Base-by-base conservation (phyloP, 2,329 filamentous ascomycete species). In the Corynespora cassiicola region DNA sequence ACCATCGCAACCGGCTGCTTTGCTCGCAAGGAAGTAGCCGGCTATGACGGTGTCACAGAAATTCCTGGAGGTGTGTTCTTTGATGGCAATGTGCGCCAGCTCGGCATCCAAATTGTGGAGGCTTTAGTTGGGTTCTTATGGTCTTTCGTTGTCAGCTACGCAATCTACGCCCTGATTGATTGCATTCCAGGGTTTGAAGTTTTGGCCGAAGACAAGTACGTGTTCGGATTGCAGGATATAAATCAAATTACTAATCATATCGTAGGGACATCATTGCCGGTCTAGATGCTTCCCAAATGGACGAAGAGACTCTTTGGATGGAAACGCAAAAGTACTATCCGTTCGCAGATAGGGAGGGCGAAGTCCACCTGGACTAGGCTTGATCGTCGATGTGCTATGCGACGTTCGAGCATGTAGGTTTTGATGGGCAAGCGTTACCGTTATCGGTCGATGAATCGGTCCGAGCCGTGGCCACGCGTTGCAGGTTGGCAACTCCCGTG, bases 181-280 rank as follows among this genome's bases (percentile, higher is more conserved):
- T 79, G 74, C 46, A 58, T 80, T 5, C 76, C 76, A 11, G 76
- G 75, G 1, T 65, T 77, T 8, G 75, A 80, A 47, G 75, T 79
- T 5, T 50, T 80, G 48, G 76, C 75, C 5, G 66, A 67, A 14
- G 76, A 80, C 52, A 75, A 77, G 75, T 79, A 56, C 65, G 75
- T 70, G n/a, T 21, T 6, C n/a, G 12, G 18, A 7, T 11, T 36
- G 12, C 30, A 18, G 12, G 20, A 3, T 2, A 21, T 7, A 27
- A 17, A 39, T 48, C 27, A 56, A 39, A 31, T 34, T 41, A 38
- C 40, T 43, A 36, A 25, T 33, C 15, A 39, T 17, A 37, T 20
- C n/a, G 11, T 33, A 73, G 70, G 46, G 71, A 78, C 31, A 67
- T 78, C 18, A 69, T 73, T 41, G 62, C 67, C 18, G 75, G 75